Percentiles rank a stretch among this genome's conserved stretches.
Evolutionary conservation across 805 yeast genomes (phyloP).

Genomic region (Metschnikowia bowlesiae): DNA sequence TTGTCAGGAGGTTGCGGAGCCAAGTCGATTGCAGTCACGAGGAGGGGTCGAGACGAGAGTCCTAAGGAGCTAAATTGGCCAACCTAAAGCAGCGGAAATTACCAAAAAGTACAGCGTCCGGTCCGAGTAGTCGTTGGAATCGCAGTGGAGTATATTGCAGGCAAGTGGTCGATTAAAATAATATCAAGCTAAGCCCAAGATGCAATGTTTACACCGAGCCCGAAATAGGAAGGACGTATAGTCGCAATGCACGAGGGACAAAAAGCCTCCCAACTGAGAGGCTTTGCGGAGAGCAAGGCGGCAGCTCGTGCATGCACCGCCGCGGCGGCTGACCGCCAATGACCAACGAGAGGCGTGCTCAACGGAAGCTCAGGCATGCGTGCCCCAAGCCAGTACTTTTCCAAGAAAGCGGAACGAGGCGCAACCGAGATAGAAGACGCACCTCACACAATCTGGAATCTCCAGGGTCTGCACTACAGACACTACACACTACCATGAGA

Average conservation of each 20-base stretch:
- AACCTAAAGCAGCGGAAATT: not conserved
- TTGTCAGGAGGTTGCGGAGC: not conserved
- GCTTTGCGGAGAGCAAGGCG: not conserved
- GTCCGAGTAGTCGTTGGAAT: not conserved
- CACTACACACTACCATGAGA: not conserved
- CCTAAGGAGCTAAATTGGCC: not conserved
- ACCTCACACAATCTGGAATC: not conserved
- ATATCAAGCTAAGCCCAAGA: not conserved
- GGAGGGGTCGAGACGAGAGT: not conserved
- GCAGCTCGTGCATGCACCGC: conserved; percentile 3
- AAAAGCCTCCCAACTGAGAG: not conserved
- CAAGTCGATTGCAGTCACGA: not conserved
- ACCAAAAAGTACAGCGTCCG: not conserved
- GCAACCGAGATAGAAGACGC: conserved; percentile 1
- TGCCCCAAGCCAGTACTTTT: not conserved
- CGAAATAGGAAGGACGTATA: conserved; percentile 2
- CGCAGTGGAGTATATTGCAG: not conserved
- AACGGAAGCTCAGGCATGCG: not conserved
- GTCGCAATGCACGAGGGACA: conserved; percentile 1
- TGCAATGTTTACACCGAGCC: conserved; percentile 3
- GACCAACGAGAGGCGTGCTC: not conserved
- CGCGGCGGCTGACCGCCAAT: not conserved
- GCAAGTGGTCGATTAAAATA: not conserved
- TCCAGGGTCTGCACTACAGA: not conserved
- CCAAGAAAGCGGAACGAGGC: not conserved